Evolutionary conservation across 176 grass and related monocot species (phyloP).

Genomic region (Avena insularis): DNA sequence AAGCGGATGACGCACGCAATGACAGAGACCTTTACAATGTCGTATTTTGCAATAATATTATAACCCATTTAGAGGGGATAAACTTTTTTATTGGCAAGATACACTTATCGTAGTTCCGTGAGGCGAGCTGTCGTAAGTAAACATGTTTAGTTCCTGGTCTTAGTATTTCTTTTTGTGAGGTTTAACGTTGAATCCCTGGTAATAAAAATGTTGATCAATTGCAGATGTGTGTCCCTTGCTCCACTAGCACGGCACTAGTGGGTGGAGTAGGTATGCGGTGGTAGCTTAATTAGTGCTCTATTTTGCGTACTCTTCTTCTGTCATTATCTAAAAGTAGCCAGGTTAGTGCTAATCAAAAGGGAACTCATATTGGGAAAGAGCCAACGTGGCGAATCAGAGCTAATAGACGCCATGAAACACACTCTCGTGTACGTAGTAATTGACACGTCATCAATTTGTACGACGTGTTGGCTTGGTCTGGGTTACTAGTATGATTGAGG

Average conservation of each 20-base stretch:
- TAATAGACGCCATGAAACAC: not conserved
- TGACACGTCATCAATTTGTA: conserved; percentile 2
- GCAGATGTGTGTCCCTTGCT: conserved; percentile 28
- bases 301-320: conserved; percentile 20
- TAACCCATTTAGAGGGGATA: not conserved
- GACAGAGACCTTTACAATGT: not conserved
- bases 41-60: not conserved
- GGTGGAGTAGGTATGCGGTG: conserved; percentile 4
- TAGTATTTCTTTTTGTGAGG: not conserved
- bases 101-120: conserved; percentile 6
- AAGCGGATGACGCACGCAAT: not conserved
- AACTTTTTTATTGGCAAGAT: not conserved
- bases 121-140: conserved; percentile 9
- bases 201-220: not conserved
- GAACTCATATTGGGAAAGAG: not conserved
- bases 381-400: not conserved
- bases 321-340: conserved; percentile 13
- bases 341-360: conserved; percentile 16
- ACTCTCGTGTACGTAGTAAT: not conserved
- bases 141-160: not conserved
- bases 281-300: conserved; percentile 6
- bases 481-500: not conserved
- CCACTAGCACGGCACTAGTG: conserved; percentile 40
- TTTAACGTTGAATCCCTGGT: not conserved
- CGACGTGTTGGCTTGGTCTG: not conserved